phyloP scores from a whole-genome alignment of 768 basidiomycete genomes.

The Mycena leptocephala region DNA sequence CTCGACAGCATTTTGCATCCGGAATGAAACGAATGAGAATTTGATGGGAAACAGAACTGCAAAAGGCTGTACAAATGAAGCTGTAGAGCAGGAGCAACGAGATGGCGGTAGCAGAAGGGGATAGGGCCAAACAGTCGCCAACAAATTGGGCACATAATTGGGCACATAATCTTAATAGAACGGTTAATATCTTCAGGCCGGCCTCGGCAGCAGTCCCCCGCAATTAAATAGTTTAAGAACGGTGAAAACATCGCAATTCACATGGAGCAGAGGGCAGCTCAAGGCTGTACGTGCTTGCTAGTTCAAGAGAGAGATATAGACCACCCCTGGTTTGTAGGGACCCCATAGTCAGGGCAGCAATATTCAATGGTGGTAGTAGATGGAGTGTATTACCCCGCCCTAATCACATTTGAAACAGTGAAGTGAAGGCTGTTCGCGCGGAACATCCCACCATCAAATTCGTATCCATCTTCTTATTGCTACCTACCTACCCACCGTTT shows the following conservation, averaged over 20 bases:
- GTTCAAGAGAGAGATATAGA: not conserved
- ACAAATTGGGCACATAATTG: no score
- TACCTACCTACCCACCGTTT: not conserved
- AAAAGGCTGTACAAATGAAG: constrained; percentile 1
- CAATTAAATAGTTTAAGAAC: constrained; percentile 1
- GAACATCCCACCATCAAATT: constrained; percentile 7
- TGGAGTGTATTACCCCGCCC: not conserved
- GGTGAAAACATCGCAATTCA: not conserved
- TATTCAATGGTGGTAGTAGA: not conserved
- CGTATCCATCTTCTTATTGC: not conserved
- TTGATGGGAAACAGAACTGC: constrained; percentile 8
- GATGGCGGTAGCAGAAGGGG: constrained; percentile 10
- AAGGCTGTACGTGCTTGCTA: not conserved
- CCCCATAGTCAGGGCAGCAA: not conserved
- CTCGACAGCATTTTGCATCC: constrained; percentile 6
- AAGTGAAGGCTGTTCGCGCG: constrained; percentile 4
- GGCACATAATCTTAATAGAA: constrained; percentile 19
- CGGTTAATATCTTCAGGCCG: constrained; percentile 6
- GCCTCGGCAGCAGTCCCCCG: not conserved
- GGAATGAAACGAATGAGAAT: constrained; percentile 7
- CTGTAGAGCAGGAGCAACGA: not conserved
- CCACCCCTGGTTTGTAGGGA: constrained; percentile 5
- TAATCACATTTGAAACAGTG: constrained; percentile 2
- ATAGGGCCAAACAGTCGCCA: not conserved
- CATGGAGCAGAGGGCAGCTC: not conserved